Base-by-base conservation (phyloP, 169 alveolate genomes). In the Eimeria necatrix region DNA sequence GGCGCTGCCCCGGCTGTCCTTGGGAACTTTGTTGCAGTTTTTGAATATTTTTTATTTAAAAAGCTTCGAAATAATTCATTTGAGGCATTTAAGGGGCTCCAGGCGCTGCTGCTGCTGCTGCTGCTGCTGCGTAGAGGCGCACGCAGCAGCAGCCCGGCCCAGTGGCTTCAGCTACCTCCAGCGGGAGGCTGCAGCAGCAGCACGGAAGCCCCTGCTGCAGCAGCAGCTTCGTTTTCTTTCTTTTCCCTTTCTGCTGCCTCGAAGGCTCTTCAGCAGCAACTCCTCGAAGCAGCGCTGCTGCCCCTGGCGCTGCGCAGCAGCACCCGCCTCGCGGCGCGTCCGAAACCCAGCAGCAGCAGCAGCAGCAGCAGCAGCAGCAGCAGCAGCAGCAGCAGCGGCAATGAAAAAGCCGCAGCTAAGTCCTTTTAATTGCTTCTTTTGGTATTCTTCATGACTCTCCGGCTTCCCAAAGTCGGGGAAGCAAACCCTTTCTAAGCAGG, bases 301-400 rank as follows among this genome's bases (percentile, higher is more conserved):
- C n/a, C n/a, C n/a, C n/a, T n/a, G n/a, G n/a, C n/a, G n/a, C n/a
- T n/a, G n/a, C n/a, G n/a, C n/a, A n/a, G n/a, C n/a, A n/a, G n/a
- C n/a, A n/a, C n/a, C n/a, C n/a, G n/a, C n/a, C n/a, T n/a, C n/a
- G n/a, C n/a, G n/a, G n/a, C n/a, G n/a, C n/a, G n/a, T n/a, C n/a
- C n/a, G n/a, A n/a, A n/a, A n/a, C 14, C 64, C 64, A 56, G 41
- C 80, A 70, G 22, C 22, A 70, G 48, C 22, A 70, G 80, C 22
- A 70, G 41, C 48, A 18, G 48, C 41, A 24, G 12, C 80, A 24
- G 41, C 48, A 70, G 80, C 22, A 18, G 41, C 22, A 18, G 26
- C 48, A 70, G 80, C 80, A 70, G 80, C 22, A 24, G 80, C 80
- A n/a, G 80, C 22, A 70, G 48, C 48, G 16, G 80, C 80, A 24